phyloP scores from a whole-genome alignment of 2,329 filamentous ascomycete species.

The Venturia oleaginea region DNA sequence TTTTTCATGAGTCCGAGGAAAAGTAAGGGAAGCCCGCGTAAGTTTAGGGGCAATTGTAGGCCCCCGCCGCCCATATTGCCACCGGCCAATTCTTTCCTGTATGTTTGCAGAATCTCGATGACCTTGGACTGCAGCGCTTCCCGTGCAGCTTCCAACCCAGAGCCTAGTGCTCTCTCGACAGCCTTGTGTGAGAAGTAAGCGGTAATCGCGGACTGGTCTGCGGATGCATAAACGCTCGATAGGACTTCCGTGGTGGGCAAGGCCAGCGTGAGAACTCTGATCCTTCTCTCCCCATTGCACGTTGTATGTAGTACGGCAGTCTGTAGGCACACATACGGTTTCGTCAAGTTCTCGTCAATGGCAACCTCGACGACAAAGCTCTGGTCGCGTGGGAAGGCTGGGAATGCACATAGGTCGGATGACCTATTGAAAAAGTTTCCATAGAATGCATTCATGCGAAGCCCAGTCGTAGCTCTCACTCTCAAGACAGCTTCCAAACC shows the following conservation, averaged over 20 bases:
- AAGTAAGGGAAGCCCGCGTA: constrained; percentile 77
- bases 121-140: constrained; percentile 88
- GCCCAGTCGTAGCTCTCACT: constrained; percentile 85
- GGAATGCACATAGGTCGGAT: constrained; percentile 95
- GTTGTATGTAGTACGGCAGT: constrained; percentile 90
- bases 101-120: constrained; percentile 85
- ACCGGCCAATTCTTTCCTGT: constrained; percentile 91
- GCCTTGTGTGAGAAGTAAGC: constrained; percentile 97
- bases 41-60: constrained; percentile 86
- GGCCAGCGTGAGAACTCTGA: constrained; percentile 86
- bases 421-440: constrained; percentile 99
- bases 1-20: constrained; percentile 96
- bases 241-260: constrained; percentile 87
- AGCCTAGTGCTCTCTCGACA: constrained; percentile 78
- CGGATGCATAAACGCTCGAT: constrained; percentile 86
- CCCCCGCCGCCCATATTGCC: constrained; percentile 90
- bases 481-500: constrained; percentile 91
- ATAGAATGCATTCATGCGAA: constrained; percentile 97
- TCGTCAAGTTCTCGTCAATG: constrained; percentile 88
- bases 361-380: constrained; percentile 97
- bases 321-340: constrained; percentile 87
- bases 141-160: constrained; percentile 79
- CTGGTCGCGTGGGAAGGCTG: constrained; percentile 93
- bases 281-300: constrained; percentile 92
- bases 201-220: constrained; percentile 86